phyloP scores from a whole-genome alignment of 73 alveolate genomes.

The Paramecium primaurelia region DNA sequence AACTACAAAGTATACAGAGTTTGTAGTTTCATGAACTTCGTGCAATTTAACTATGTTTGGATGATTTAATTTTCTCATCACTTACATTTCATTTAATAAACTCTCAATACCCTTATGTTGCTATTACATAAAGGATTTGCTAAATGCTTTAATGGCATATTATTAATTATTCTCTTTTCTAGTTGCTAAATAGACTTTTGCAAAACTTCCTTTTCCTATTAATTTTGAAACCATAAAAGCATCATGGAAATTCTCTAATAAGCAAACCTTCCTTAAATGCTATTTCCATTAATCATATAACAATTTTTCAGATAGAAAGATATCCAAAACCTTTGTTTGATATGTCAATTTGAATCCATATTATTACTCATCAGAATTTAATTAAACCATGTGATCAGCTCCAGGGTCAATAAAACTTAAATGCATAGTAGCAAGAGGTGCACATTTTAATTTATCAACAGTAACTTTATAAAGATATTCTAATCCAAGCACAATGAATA shows the following conservation, averaged over 20 bases:
- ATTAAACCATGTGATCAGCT: conserved; percentile 18
- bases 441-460: neutral
- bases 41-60: conserved; percentile 63
- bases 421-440: conserved; percentile 2
- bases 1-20: conserved; percentile 57
- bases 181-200: conserved; percentile 67
- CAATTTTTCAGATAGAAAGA: conserved; percentile 12
- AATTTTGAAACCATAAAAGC: conserved; percentile 4
- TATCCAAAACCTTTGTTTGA: conserved; percentile 21
- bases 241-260: neutral
- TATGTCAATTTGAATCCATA: conserved; percentile 53
- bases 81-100: conserved; percentile 66
- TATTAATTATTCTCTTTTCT: conserved; percentile 45
- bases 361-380: neutral
- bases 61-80: conserved; percentile 68
- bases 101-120: conserved; percentile 34
- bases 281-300: conserved; percentile 18
- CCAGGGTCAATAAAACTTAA: neutral
- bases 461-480: neutral
- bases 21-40: conserved; percentile 64
- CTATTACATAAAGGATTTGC: conserved; percentile 39
- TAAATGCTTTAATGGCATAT: conserved; percentile 69
- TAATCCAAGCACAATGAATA: neutral
- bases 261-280: neutral
- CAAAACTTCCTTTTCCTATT: conserved; percentile 73